Evolutionary conservation across 192 early-diverging fungal species (phyloP).

Genomic region (Entomortierella parvispora): DNA sequence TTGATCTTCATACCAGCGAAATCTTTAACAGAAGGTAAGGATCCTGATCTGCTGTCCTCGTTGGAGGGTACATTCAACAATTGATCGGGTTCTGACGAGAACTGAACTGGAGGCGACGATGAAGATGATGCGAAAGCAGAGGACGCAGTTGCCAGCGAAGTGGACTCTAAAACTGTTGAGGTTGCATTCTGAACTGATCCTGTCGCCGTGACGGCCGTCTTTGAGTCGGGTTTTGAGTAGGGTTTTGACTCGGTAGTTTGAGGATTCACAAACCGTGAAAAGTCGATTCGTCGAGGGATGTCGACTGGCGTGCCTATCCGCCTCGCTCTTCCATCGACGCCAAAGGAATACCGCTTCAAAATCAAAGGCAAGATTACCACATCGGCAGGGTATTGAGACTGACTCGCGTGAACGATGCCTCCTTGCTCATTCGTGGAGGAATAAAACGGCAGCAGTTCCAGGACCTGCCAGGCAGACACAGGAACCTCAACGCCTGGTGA

Average conservation of each 20-base stretch:
- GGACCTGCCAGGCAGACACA: slow-evolving; percentile 76
- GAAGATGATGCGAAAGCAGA: neutral
- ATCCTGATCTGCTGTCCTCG: neutral
- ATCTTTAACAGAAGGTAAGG: slow-evolving; percentile 24
- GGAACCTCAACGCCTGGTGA: slow-evolving; percentile 55
- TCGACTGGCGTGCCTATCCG: slow-evolving; percentile 62
- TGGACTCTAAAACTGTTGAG: too few relatives aligned
- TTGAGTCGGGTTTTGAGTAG: neutral
- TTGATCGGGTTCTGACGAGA: neutral
- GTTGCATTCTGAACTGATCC: too few relatives aligned
- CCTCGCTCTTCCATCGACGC: slow-evolving; percentile 43
- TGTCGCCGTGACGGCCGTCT: neutral
- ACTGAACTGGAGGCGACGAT: neutral
- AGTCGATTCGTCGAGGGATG: slow-evolving; percentile 60
- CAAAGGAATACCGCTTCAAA: slow-evolving; percentile 72
- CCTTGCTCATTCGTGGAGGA: slow-evolving; percentile 74
- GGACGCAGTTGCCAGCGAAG: too few relatives aligned
- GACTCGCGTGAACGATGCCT: slow-evolving; percentile 48
- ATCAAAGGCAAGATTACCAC: slow-evolving; percentile 74
- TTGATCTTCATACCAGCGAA: slow-evolving; percentile 22
- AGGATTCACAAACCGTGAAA: slow-evolving; percentile 60
- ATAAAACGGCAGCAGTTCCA: slow-evolving; percentile 77
- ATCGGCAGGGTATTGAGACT: slow-evolving; percentile 64
- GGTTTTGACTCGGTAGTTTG: slow-evolving; percentile 30
- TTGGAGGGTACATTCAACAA: neutral